Percentiles rank a stretch among this genome's conserved stretches.
phyloP scores from a whole-genome alignment of 805 yeast species.

The Pichia heedii region DNA sequence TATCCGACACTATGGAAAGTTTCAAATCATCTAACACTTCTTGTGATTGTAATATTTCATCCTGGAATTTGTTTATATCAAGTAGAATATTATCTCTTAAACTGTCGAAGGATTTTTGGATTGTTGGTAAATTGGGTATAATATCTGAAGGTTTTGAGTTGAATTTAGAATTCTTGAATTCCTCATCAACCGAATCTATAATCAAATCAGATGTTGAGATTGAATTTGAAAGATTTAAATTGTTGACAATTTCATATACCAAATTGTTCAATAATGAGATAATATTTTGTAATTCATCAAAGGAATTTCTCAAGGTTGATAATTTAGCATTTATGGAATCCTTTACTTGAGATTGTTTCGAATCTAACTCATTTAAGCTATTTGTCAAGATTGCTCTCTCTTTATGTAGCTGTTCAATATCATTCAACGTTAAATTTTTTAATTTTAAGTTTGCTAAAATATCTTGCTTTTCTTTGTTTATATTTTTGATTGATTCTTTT shows the following conservation, averaged over 20 bases:
- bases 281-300: conserved; percentile 42
- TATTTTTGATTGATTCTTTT: conserved; percentile 30
- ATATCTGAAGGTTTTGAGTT: conserved; percentile 39
- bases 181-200: conserved; percentile 18
- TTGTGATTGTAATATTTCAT: conserved; percentile 47
- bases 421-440: conserved; percentile 53
- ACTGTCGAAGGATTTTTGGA: conserved; percentile 25
- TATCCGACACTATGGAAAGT: conserved; percentile 48
- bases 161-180: conserved; percentile 32
- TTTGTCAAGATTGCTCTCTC: conserved; percentile 53
- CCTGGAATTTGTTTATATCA: conserved; percentile 32
- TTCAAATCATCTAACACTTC: conserved; percentile 48
- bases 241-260: conserved; percentile 39
- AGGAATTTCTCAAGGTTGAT: conserved; percentile 38
- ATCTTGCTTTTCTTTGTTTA: conserved; percentile 30
- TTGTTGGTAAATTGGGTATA: conserved; percentile 25
- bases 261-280: conserved; percentile 49
- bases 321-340: conserved; percentile 39
- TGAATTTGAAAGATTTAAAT: conserved; percentile 12
- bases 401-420: conserved; percentile 52
- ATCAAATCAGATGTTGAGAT: conserved; percentile 17
- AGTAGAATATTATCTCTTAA: conserved; percentile 27
- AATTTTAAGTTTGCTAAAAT: conserved; percentile 38
- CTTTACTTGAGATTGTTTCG: conserved; percentile 36
- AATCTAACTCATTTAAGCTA: conserved; percentile 37